A percentile compares a stretch with the other conserved stretches of the same genome.
These are phyloP conservation scores for Fusarium guadeloupense DNA, from an alignment of 2,329 filamentous ascomycete genomes.

Conservation along the genomic window DNA sequence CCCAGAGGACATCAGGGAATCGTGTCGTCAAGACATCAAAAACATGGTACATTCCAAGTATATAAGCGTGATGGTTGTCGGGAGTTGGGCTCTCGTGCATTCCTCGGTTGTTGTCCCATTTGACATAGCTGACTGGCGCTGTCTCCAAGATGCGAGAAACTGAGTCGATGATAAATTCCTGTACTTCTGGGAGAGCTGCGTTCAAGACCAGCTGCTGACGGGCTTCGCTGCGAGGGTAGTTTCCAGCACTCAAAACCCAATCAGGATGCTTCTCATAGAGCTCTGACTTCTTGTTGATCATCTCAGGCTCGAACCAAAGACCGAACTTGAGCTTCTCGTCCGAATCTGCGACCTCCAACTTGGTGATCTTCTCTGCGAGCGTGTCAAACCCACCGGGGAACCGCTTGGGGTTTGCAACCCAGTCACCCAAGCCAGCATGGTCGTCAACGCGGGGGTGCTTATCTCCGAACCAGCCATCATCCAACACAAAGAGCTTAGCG, in stretches of 20 bases:
- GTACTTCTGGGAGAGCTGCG: constrained; percentile 67
- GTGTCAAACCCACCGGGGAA: constrained; percentile 67
- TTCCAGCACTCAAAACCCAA: constrained; percentile 68
- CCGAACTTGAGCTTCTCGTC: constrained; percentile 65
- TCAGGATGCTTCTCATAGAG: constrained; percentile 70
- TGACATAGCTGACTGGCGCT: constrained; percentile 67
- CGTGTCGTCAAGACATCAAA: constrained; percentile 66
- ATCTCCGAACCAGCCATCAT: constrained; percentile 73
- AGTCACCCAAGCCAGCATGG: constrained; percentile 69
- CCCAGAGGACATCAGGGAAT: constrained; percentile 71
- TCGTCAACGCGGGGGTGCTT: constrained; percentile 68
- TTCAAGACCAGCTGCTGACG: constrained; percentile 71
- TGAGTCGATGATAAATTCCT: constrained; percentile 67
- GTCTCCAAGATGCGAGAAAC: constrained; percentile 64
- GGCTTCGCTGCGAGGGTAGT: constrained; percentile 63
- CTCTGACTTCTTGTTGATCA: constrained; percentile 70
- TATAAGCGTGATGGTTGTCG: constrained; percentile 65
- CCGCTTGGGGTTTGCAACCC: constrained; percentile 65
- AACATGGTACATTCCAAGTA: constrained; percentile 70
- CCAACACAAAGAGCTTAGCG: constrained; percentile 70
- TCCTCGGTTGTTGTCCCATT: constrained; percentile 74
- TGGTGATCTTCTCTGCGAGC: constrained; percentile 61
- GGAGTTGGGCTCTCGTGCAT: constrained; percentile 68
- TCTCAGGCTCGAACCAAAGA: constrained; percentile 74
- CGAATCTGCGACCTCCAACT: constrained; percentile 57